Evolutionary conservation across 352 stramenopile species (phyloP).

Genomic region (Phytophthora aleatoria): DNA sequence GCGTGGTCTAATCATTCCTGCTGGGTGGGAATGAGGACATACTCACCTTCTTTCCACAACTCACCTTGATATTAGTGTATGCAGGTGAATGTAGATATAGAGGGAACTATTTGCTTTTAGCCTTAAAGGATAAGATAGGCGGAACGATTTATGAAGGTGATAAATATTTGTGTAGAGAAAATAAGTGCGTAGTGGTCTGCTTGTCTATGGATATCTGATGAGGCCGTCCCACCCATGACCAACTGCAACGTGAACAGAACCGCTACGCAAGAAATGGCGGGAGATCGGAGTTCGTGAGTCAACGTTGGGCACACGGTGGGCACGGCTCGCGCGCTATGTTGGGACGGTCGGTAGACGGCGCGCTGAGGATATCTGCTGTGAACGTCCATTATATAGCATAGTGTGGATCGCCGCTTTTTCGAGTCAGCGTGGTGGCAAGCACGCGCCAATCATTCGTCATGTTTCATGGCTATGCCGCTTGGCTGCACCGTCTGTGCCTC

Average conservation of each 20-base stretch:
- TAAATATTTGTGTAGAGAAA: not conserved
- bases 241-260: slow-evolving; percentile 30
- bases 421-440: slow-evolving; percentile 16
- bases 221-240: slow-evolving; percentile 14
- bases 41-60: not conserved
- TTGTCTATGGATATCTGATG: slow-evolving; percentile 26
- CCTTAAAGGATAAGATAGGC: not conserved
- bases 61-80: not conserved
- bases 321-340: not conserved
- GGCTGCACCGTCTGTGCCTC: slow-evolving; percentile 5
- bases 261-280: slow-evolving; percentile 4
- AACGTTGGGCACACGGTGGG: not conserved
- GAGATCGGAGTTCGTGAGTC: not conserved
- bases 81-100: not conserved
- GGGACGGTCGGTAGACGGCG: not conserved
- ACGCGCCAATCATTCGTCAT: slow-evolving; percentile 6
- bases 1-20: slow-evolving; percentile 20
- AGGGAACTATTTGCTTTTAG: not conserved
- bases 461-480: slow-evolving; percentile 9
- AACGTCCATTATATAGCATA: not conserved
- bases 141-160: not conserved
- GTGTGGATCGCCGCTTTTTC: not conserved
- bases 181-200: not conserved
- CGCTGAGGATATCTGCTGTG: slow-evolving; percentile 4
- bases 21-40: slow-evolving; percentile 3